phyloP scores from a whole-genome alignment of 1,139 yeast genomes.

The Starmera stellimalicola region DNA sequence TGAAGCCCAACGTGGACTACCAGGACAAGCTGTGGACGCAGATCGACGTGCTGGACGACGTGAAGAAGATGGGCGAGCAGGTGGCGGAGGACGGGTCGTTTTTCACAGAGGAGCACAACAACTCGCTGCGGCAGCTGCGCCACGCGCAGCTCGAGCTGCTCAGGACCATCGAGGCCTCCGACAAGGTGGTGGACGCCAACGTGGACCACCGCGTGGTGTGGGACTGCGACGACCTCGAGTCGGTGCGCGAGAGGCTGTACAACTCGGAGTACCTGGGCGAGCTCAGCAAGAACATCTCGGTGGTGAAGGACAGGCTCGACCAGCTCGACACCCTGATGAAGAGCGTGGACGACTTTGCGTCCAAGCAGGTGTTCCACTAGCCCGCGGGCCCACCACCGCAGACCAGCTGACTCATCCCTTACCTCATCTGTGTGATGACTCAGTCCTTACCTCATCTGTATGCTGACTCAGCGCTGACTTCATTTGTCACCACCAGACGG shows the following conservation, averaged over 20 bases:
- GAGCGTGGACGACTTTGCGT: constrained; percentile 24
- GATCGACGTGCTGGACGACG: constrained; percentile 79
- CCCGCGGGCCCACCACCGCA: constrained; percentile 67
- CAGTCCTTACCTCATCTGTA: too few relatives aligned
- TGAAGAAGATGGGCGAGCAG: constrained; percentile 52
- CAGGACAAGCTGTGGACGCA: constrained; percentile 84
- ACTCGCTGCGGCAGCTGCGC: constrained; percentile 47
- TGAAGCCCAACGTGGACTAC: constrained; percentile 42
- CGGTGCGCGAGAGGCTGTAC: constrained; percentile 28
- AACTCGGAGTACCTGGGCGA: constrained; percentile 32
- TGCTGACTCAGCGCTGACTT: too few relatives aligned
- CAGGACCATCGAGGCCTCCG: constrained; percentile 37
- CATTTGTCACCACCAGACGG: constrained; percentile 38
- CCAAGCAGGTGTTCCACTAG: constrained; percentile 49
- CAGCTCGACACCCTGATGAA: constrained; percentile 32
- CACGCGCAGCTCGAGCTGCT: constrained; percentile 53
- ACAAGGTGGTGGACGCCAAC: constrained; percentile 13
- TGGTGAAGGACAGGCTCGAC: constrained; percentile 30
- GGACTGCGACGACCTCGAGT: constrained; percentile 24
- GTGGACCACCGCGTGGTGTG: constrained; percentile 19
- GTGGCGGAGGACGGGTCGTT: constrained; percentile 45
- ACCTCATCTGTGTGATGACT: too few relatives aligned
- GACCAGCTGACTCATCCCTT: too few relatives aligned
- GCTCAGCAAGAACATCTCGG: constrained; percentile 30
- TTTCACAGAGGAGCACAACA: constrained; percentile 53